phyloP scores from a whole-genome alignment of 371 early-diverging fungal species.

The Dinochytrium kinnereticum region DNA sequence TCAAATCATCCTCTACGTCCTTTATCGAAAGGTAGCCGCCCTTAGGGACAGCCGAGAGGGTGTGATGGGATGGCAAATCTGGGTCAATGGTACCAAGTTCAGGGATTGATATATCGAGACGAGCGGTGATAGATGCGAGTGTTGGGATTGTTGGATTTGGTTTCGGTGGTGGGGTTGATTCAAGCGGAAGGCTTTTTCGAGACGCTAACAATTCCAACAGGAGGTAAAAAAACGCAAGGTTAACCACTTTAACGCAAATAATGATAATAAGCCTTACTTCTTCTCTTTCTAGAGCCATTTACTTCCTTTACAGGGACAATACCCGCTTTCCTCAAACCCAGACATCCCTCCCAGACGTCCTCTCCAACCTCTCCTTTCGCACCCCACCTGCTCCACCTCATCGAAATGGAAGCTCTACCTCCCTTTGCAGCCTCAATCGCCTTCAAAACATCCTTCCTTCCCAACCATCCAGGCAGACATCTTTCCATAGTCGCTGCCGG shows the following conservation, averaged over 20 bases:
- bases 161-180: background rate
- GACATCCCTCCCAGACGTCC: background rate
- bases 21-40: constrained; percentile 9
- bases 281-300: background rate
- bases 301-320: background rate
- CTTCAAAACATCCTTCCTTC: constrained; percentile 6
- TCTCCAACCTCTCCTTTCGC: background rate
- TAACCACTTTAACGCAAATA: background rate
- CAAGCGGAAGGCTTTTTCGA: background rate
- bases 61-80: background rate
- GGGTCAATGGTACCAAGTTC: background rate
- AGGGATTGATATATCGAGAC: constrained; percentile 4
- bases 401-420: background rate
- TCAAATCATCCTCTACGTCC: constrained; percentile 15
- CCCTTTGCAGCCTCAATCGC: constrained; percentile 1
- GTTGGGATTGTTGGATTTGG: background rate
- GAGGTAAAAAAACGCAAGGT: background rate
- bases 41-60: background rate
- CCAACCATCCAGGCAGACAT: constrained; percentile 3
- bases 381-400: constrained; percentile 14
- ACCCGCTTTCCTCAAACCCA: background rate
- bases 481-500: constrained; percentile 6
- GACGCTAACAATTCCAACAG: background rate
- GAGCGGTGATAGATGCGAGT: background rate
- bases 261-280: background rate